Base-by-base conservation (phyloP, 2,329 filamentous ascomycete genomes). In the Cladosporium sp. region DNA sequence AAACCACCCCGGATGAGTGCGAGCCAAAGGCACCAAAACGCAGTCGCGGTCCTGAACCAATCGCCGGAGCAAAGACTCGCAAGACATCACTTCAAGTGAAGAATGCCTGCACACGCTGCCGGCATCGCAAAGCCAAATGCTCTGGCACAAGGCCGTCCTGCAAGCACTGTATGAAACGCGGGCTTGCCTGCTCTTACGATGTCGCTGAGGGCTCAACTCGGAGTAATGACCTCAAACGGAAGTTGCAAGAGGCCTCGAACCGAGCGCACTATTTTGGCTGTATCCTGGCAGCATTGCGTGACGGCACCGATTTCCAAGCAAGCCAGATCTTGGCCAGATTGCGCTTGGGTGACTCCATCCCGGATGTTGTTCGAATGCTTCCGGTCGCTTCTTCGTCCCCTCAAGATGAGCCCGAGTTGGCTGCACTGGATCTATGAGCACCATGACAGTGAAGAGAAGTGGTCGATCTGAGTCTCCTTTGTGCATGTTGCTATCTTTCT, bases 291-390 rank as follows among this genome's bases (percentile, higher is more conserved):
- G 51, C 58, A 15, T 45, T 67, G 32, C 62, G 61, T 24, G 24
- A 56, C 39, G 60, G 65, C 3, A 61, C 57, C 34, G 61, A 67
- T 22, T 28, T 60, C 7, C 56, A 65, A 17, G 64, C 65, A 5
- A 60, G 59, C 15, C 60, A 60, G 39, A 32, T 61, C 7, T 56
- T 66, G 17, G 65, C 64, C 8, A 60, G 60, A 4, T 48, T 67
- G 12, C 61, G 65, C 8, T 32, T 64, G 20, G 66, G 64, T 8
- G 57, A 65, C 22, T 55, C 52, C 13, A 40, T 65, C 9, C 60
- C 61, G 4, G 22, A 40, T 10, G 5, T 52, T 13, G 12, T 45
- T 2, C 24, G 10, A 8, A 9, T n/a, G 6, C 42, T 45, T 28
- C 42, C 42, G 8, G 15, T 45, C n/a, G 12, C 12, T 25, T 28